Evolutionary conservation across 2,329 filamentous ascomycete genomes (phyloP).

Genomic region (Trichoderma sp.): DNA sequence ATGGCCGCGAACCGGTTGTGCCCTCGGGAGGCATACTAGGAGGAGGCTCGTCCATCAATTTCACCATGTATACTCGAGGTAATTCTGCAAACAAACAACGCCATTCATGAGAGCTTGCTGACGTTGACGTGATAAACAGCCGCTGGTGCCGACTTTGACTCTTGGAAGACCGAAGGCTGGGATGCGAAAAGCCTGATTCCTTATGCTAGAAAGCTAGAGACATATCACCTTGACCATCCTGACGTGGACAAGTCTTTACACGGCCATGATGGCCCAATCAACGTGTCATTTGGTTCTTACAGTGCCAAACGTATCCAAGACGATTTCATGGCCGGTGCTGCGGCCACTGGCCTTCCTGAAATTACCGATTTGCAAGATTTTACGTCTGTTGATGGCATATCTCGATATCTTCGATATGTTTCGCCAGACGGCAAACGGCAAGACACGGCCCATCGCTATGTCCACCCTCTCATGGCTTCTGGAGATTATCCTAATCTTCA

Average conservation of each 20-base stretch:
- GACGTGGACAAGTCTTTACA: constrained; percentile 47
- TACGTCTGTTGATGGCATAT: constrained; percentile 39
- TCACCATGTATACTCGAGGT: constrained; percentile 37
- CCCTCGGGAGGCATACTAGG: constrained; percentile 35
- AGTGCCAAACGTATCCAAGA: constrained; percentile 43
- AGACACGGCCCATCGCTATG: constrained; percentile 57
- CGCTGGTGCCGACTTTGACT: constrained; percentile 38
- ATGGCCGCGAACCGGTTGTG: constrained; percentile 31
- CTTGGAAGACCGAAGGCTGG: constrained; percentile 41
- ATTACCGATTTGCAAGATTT: constrained; percentile 57
- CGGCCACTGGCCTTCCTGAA: constrained; percentile 47
- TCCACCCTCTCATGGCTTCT: constrained; percentile 37
- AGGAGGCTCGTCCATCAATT: constrained; percentile 40
- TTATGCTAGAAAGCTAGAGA: constrained; percentile 52
- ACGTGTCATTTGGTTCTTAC: constrained; percentile 55
- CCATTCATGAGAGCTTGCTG: not conserved
- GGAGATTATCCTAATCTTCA: constrained; percentile 58
- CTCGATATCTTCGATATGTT: constrained; percentile 45
- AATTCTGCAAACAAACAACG: not conserved
- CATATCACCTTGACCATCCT: constrained; percentile 46
- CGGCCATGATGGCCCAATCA: constrained; percentile 56
- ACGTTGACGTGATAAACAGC: constrained; percentile 18
- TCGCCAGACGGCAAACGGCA: constrained; percentile 54
- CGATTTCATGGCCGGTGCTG: constrained; percentile 52
- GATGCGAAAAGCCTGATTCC: constrained; percentile 37